phyloP scores from a whole-genome alignment of 805 yeast species.

The Geotrichum ghanense region DNA sequence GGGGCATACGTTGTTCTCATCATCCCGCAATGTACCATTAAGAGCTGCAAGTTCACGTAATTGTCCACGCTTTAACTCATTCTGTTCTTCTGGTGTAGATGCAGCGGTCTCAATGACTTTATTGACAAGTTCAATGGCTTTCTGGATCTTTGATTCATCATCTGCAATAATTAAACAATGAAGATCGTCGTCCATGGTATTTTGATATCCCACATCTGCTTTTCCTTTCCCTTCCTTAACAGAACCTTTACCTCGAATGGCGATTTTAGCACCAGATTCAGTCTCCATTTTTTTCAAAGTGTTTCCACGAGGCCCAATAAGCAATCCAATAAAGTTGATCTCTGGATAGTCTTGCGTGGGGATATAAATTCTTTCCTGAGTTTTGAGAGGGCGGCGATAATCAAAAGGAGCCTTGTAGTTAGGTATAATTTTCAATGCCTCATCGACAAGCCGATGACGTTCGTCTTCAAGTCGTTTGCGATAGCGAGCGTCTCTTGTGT shows the following conservation, averaged over 20 bases:
- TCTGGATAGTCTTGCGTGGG: slow-evolving; percentile 85
- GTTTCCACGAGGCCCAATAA: slow-evolving; percentile 93
- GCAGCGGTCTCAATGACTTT: slow-evolving; percentile 74
- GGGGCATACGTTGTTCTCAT: slow-evolving; percentile 50
- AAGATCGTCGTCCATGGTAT: slow-evolving; percentile 64
- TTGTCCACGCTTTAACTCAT: slow-evolving; percentile 83
- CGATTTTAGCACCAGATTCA: slow-evolving; percentile 79
- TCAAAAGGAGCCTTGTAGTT: slow-evolving; percentile 70
- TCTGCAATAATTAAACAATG: slow-evolving; percentile 86
- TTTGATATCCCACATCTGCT: slow-evolving; percentile 33
- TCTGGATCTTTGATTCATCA: slow-evolving; percentile 59
- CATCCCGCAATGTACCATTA: slow-evolving; percentile 89
- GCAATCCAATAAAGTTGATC: slow-evolving; percentile 81
- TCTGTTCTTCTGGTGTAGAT: slow-evolving; percentile 84
- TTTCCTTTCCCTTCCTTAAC: slow-evolving; percentile 79
- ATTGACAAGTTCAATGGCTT: slow-evolving; percentile 65
- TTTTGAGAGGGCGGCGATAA: slow-evolving; percentile 58
- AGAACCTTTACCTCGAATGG: slow-evolving; percentile 91
- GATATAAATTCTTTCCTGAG: slow-evolving; percentile 70
- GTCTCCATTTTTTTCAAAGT: slow-evolving; percentile 72
- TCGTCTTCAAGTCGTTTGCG: slow-evolving; percentile 60
- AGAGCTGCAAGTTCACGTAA: slow-evolving; percentile 83
- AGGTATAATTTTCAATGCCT: slow-evolving; percentile 62
- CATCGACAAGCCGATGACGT: slow-evolving; percentile 65
- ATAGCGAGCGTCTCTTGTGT: slow-evolving; percentile 67